Percentiles rank a stretch among this genome's conserved stretches.
Evolutionary conservation across 1,139 yeast species (phyloP).

Genomic region (Pichia terricola): DNA sequence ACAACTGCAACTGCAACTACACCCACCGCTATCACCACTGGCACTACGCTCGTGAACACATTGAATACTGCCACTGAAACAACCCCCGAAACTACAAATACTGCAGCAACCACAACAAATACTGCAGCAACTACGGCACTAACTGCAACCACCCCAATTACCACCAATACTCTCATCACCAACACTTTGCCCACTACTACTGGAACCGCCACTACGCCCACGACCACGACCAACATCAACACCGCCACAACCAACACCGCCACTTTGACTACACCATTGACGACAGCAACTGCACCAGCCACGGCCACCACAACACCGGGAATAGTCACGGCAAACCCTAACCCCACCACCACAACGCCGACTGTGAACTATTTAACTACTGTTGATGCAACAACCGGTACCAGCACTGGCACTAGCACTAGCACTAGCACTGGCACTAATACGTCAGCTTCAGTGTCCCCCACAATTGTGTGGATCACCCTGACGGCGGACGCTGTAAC

Average conservation of each 20-base stretch:
- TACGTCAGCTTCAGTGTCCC: neutral
- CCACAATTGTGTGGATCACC: conserved; percentile 12
- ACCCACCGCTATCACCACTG: conserved; percentile 2
- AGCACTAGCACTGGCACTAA: conserved; percentile 13
- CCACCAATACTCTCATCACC: neutral
- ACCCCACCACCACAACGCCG: neutral
- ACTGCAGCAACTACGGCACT: conserved; percentile 3
- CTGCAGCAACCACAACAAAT: conserved; percentile 2
- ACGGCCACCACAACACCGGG: no score
- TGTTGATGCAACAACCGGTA: neutral
- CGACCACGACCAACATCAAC: conserved; percentile 9
- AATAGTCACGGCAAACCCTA: no score
- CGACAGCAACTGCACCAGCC: neutral
- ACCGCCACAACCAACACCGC: conserved; percentile 15
- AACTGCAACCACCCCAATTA: neutral
- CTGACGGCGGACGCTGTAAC: conserved; percentile 8
- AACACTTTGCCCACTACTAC: neutral
- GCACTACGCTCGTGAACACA: no score
- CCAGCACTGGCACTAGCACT: no score
- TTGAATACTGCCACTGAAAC: no score
- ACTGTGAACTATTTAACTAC: neutral
- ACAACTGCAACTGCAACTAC: conserved; percentile 8
- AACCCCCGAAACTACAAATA: neutral
- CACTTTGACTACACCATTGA: neutral
- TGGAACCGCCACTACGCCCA: neutral